Evolutionary conservation across 2,329 filamentous ascomycete genomes (phyloP).

Genomic region (Orbilia blumenaviensis): DNA sequence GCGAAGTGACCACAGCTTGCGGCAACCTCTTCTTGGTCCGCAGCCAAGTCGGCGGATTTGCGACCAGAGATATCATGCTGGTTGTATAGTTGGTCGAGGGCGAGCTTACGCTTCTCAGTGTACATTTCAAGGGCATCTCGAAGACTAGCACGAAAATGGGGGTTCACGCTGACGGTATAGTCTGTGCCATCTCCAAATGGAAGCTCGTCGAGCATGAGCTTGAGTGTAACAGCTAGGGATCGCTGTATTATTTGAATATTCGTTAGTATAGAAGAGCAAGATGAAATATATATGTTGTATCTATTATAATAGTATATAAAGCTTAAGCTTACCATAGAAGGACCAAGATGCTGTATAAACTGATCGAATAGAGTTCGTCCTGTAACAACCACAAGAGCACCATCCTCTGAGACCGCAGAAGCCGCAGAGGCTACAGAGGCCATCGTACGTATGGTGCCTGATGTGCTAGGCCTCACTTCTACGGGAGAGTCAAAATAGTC

Average conservation of each 20-base stretch:
- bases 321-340: conserved; percentile 78
- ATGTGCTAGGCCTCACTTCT: conserved; percentile 16
- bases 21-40: conserved; percentile 95
- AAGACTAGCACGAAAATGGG: conserved; percentile 81
- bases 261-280: conserved; percentile 10
- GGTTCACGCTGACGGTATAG: conserved; percentile 77
- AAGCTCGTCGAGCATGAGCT: conserved; percentile 85
- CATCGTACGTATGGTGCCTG: not conserved
- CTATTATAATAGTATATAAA: too few relatives aligned
- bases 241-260: conserved; percentile 69
- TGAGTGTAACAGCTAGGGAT: conserved; percentile 88
- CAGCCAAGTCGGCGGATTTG: conserved; percentile 78
- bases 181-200: conserved; percentile 77
- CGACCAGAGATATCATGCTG: conserved; percentile 74
- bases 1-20: conserved; percentile 98
- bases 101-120: conserved; percentile 76
- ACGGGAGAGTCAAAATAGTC: conserved; percentile 8
- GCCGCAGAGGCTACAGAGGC: not conserved
- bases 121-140: conserved; percentile 82
- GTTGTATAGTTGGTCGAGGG: conserved; percentile 80
- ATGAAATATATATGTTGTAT: not conserved
- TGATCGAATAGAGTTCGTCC: conserved; percentile 88
- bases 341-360: conserved; percentile 87
- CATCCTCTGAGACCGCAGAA: not conserved
- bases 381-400: conserved; percentile 57